Conservation (phyloP, 768 basidiomycete species). For the Albatrellus ellisii region DNA sequence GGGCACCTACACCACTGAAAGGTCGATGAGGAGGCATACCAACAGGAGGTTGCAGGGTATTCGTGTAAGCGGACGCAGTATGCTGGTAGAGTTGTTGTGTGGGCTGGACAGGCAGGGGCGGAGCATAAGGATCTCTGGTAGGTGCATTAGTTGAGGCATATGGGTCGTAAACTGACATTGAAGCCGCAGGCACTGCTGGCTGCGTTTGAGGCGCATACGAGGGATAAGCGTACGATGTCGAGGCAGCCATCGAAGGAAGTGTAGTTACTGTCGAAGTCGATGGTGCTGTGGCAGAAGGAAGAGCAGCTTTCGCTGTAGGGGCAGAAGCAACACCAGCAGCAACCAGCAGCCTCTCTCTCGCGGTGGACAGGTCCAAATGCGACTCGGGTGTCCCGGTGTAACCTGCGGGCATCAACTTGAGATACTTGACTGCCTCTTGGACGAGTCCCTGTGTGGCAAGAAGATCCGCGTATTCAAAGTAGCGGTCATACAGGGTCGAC, state of each 20-base stretch:
- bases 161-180: conserved; percentile 12
- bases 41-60: conserved; percentile 6
- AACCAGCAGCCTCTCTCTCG: conserved; percentile 32
- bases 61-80: background rate
- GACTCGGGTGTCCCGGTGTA: conserved; percentile 51
- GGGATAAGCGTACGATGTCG: conserved; percentile 10
- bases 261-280: conserved; percentile 12
- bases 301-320: conserved; percentile 17
- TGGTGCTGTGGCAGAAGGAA: conserved; percentile 7
- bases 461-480: conserved; percentile 92
- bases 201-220: conserved; percentile 11
- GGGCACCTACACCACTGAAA: conserved; percentile 23
- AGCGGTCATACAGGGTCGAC: conserved; percentile 77
- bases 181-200: conserved; percentile 9
- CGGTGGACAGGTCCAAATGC: conserved; percentile 26
- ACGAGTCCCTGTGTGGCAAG: conserved; percentile 85
- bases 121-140: conserved; percentile 15
- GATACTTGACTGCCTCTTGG: conserved; percentile 66
- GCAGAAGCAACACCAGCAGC: conserved; percentile 21
- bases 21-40: conserved; percentile 24
- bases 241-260: conserved; percentile 12
- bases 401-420: conserved; percentile 64
- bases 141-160: conserved; percentile 11
- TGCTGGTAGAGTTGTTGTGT: conserved; percentile 5
- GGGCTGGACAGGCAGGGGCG: conserved; percentile 7